These are phyloP conservation scores for Xylaria sp. DNA, from an alignment of 2,329 filamentous ascomycete genomes.

Conservation along the genomic window DNA sequence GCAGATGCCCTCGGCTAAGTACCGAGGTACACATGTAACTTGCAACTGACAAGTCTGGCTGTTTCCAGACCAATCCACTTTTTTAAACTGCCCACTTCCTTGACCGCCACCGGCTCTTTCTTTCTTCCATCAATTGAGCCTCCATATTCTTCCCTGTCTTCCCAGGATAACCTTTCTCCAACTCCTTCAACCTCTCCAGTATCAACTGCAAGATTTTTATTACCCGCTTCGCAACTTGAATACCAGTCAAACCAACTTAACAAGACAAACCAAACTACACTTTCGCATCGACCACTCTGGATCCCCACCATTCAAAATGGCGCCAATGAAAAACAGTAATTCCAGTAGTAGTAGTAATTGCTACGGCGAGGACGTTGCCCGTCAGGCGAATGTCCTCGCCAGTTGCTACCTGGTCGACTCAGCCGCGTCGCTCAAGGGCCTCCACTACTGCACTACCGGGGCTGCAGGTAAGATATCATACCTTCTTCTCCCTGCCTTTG, in stretches of 20 bases:
- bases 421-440: slow-evolving; percentile 78
- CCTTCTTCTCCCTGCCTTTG: background rate
- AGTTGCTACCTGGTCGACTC: slow-evolving; percentile 89
- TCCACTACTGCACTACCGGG: slow-evolving; percentile 96
- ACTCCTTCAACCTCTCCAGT: background rate
- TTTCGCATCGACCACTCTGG: slow-evolving; percentile 41
- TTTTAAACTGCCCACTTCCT: slow-evolving; percentile 14
- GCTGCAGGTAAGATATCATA: slow-evolving; percentile 71
- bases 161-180: background rate
- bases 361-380: slow-evolving; percentile 75
- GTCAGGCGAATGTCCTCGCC: slow-evolving; percentile 82
- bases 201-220: background rate
- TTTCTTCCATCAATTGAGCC: slow-evolving; percentile 31
- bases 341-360: slow-evolving; percentile 82
- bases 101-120: slow-evolving; percentile 35
- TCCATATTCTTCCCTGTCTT: slow-evolving; percentile 1
- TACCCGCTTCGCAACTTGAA: background rate
- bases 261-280: background rate
- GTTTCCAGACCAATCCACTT: slow-evolving; percentile 29
- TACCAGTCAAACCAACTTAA: slow-evolving; percentile 13
- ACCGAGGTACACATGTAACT: background rate
- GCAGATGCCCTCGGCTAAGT: background rate
- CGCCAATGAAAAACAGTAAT: slow-evolving; percentile 77
- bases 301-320: slow-evolving; percentile 59
- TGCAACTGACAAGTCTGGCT: slow-evolving; percentile 10